Evolutionary conservation across 2,329 filamentous ascomycete species (phyloP), one percentile per base, ranked within the genome.

Genomic region (Coniochaeta sp.): DNA sequence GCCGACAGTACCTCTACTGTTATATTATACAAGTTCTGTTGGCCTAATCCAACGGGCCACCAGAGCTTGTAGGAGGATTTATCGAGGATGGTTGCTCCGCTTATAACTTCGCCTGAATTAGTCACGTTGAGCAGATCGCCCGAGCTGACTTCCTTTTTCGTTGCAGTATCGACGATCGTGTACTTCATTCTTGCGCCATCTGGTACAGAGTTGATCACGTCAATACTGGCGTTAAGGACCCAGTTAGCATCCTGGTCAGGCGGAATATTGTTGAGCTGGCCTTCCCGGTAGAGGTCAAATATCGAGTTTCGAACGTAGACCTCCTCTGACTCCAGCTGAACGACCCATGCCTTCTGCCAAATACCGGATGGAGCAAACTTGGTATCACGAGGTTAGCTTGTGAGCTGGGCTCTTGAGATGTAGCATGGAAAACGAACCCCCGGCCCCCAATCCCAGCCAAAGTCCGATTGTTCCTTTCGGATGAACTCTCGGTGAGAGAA

Each of bases 401-500:
- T n/a, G 3, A 6, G n/a, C 34, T 12, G 34, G 5, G 12, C 5
- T 9, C 3, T 12, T 36, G 34, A 36, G 34, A 12, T 9, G 34
- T 11, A 14, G 34, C 14, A 36, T 3, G 11, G 34, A 36, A 3
- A 36, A 36, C 34, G 12, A 12, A 36, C 34, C 0, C 80, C 81
- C 11, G 82, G 82, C 11, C 82, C 82, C 83, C 83, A 85, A 62
- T 86, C 84, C 85, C 84, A 88, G 1, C 85, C 85, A 68, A 87
- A 87, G 67, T 87, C 83, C 8, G 76, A 82, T 67, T 87, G 81
- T 66, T 86, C 79, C 66, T 87, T 86, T 33, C 84, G 77, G 38
- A 86, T 80, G 62, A 81, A 85, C 67, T 79, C 77, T 7, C 81
- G 75, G 61, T 84, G 80, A 0, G 74, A 68, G 57, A 82, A 83